Evolutionary conservation across 2,329 filamentous ascomycete species (phyloP), one percentile per base, ranked within the genome.

Genomic region (Trichophyton schoenleinii): DNA sequence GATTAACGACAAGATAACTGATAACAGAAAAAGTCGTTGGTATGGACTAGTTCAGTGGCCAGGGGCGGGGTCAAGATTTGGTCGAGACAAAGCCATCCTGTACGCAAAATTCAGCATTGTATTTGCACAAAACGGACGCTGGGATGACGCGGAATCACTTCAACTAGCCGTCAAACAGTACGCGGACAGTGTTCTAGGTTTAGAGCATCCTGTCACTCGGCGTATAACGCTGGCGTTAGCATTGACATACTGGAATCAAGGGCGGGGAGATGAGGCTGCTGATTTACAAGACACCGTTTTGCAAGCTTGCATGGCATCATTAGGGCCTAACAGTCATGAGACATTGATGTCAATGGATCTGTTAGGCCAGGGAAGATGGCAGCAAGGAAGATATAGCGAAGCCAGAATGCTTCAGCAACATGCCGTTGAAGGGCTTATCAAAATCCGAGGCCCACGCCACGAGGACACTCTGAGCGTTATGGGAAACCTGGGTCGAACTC

Each of bases 391-490:
- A 60, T 60, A 46, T n/a, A 18, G 34, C 0, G 55, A 66, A 20
- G 66, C 67, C 8, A 62, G 64, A 52, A 8, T 48, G 6, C 57
- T 68, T 15, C 58, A 68, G 4, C 13, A 63, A 48, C 60, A 63
- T 9, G 66, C 70, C 8, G 58, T 67, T 25, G 64, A 67, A 20
- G 20, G 22, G 34, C 58, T 67, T 6, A 64, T 67, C 55, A 36
- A 55, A 15, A 63, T 63, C 9, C 63, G 73, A 9, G 71, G 72
- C 6, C 66, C 71, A 42, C 71, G 73, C 60, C 71, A 74, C 65
- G 68, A 71, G 13, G 71, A 71, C 58, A 72, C 70, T 3, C 62
- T 73, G 28, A 70, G 66, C 66, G 68, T 71, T 18, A 66, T 74
- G 44, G 69, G 70, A 25, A 67, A 73, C 58, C 63, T 73, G 70